Conservation (phyloP, 1,139 yeast species). For the Hansenula sp. region DNA sequence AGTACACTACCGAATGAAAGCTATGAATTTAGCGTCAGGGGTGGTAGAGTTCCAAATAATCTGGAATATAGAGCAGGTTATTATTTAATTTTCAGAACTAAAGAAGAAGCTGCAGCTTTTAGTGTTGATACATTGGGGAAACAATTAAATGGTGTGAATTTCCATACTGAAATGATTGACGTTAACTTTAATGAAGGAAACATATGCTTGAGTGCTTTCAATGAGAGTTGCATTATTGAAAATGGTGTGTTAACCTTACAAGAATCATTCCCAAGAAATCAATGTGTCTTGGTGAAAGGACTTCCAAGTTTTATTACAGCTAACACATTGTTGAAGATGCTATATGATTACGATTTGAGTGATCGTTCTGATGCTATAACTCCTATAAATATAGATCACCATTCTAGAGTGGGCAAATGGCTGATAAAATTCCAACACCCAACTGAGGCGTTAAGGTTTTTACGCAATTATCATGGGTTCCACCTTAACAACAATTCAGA, state of each 20-base stretch:
- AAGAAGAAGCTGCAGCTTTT: slow-evolving; percentile 48
- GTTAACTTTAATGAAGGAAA: slow-evolving; percentile 21
- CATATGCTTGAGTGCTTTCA: slow-evolving; percentile 23
- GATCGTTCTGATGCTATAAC: slow-evolving; percentile 28
- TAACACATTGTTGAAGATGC: slow-evolving; percentile 26
- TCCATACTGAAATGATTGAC: slow-evolving; percentile 41
- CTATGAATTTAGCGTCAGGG: slow-evolving; percentile 32
- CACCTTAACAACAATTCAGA: slow-evolving; percentile 31
- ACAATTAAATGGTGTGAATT: slow-evolving; percentile 46
- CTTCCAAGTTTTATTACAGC: slow-evolving; percentile 30
- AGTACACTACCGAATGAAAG: not conserved
- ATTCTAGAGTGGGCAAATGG: slow-evolving; percentile 32
- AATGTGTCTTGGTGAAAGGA: slow-evolving; percentile 33
- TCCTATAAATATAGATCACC: slow-evolving; percentile 23
- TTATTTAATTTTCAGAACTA: slow-evolving; percentile 45
- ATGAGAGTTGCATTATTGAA: slow-evolving; percentile 8
- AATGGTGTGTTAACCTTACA: slow-evolving; percentile 3
- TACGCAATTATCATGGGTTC: slow-evolving; percentile 50
- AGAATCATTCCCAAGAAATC: slow-evolving; percentile 7
- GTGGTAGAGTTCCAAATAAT: slow-evolving; percentile 44
- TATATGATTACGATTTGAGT: slow-evolving; percentile 41
- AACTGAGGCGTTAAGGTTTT: slow-evolving; percentile 51
- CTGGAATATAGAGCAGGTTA: slow-evolving; percentile 45
- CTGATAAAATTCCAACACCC: slow-evolving; percentile 45
- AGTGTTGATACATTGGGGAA: slow-evolving; percentile 44